phyloP scores from a whole-genome alignment of 1,284 basidiomycete species.

The Cryptococcus wingfieldii region DNA sequence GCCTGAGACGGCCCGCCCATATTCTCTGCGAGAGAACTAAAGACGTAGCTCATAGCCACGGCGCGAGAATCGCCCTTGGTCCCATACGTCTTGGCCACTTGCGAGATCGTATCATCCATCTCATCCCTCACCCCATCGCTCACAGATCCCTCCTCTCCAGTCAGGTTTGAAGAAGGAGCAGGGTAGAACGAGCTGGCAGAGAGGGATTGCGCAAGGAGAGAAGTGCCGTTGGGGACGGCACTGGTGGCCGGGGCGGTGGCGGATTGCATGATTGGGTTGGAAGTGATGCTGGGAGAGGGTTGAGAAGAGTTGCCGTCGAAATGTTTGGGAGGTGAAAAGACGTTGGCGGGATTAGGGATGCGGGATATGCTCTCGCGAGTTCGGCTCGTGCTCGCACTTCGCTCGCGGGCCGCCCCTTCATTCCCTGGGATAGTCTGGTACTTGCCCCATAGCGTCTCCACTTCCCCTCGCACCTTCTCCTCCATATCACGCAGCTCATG shows the following conservation, averaged over 20 bases:
- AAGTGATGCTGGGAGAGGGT: not conserved
- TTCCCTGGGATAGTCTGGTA: constrained; percentile 33
- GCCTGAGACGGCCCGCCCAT: constrained; percentile 9
- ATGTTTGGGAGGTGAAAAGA: not conserved
- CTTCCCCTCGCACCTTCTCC: constrained; percentile 40
- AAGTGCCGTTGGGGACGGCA: constrained; percentile 11
- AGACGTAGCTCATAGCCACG: constrained; percentile 42
- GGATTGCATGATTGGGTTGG: constrained; percentile 11
- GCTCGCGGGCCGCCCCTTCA: constrained; percentile 12
- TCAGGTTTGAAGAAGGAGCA: constrained; percentile 9
- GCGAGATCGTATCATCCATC: constrained; percentile 21
- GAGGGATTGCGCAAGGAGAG: constrained; percentile 36
- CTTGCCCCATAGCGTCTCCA: constrained; percentile 43
- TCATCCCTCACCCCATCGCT: constrained; percentile 10
- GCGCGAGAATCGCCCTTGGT: constrained; percentile 28
- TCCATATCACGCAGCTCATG: constrained; percentile 37
- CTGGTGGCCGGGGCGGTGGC: constrained; percentile 6
- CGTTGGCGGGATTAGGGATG: not conserved
- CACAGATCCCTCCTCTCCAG: not conserved
- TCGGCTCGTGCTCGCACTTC: constrained; percentile 10
- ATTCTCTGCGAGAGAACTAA: constrained; percentile 30
- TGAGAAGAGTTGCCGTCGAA: not conserved
- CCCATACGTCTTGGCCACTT: constrained; percentile 22
- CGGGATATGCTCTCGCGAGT: constrained; percentile 1
- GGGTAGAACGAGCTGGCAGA: constrained; percentile 36